A percentile compares a stretch with the other conserved stretches of the same genome.
Conservation (phyloP, 2,329 filamentous ascomycete species). For the Sporothrix phasma region DNA sequence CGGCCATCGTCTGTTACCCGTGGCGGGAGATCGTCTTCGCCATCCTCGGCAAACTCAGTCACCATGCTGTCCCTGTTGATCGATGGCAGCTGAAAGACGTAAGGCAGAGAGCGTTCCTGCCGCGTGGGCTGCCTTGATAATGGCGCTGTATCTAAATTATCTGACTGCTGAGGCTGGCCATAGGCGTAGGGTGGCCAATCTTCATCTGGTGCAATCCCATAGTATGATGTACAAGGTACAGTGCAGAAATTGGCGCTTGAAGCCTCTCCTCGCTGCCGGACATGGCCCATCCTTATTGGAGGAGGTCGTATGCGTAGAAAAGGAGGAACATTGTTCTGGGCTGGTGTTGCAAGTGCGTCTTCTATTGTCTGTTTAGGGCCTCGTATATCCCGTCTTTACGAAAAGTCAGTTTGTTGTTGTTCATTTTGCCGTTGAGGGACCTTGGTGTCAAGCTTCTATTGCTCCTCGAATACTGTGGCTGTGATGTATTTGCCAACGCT, state of each 20-base stretch:
- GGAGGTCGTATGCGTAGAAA: neutral
- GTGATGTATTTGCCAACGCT: neutral
- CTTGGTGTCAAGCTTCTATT: neutral
- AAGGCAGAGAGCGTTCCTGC: neutral
- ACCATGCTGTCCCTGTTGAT: conserved; percentile 33
- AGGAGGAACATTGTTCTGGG: neutral
- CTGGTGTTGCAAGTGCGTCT: neutral
- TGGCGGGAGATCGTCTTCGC: conserved; percentile 23
- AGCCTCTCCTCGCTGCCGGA: neutral
- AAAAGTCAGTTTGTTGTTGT: too few species aligned
- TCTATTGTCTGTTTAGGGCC: neutral
- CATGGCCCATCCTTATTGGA: neutral
- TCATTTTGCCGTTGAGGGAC: neutral
- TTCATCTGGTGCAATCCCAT: neutral
- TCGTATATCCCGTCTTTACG: too few species aligned
- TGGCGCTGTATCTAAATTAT: conserved; percentile 7
- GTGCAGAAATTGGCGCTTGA: neutral
- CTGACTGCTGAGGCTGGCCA: neutral
- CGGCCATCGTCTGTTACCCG: neutral
- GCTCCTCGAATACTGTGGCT: neutral
- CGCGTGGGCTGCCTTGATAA: neutral
- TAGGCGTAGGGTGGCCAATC: neutral
- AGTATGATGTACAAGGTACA: neutral
- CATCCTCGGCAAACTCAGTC: conserved; percentile 45
- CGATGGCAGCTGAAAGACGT: neutral